phyloP scores from a whole-genome alignment of 1,284 basidiomycete genomes.

The Stereum hirsutum region DNA sequence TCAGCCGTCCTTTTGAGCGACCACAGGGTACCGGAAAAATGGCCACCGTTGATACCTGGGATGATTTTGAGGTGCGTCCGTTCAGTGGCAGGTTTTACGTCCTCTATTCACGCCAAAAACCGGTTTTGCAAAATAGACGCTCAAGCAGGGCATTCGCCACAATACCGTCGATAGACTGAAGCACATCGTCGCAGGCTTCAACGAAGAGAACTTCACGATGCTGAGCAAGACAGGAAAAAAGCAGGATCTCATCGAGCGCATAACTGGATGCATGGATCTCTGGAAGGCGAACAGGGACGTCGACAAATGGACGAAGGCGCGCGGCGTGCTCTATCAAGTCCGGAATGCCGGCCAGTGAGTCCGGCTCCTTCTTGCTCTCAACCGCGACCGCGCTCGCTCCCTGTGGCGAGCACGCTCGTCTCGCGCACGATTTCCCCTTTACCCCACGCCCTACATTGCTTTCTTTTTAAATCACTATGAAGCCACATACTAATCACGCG shows the following conservation, averaged over 20 bases:
- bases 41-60: constrained; percentile 42
- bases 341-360: constrained; percentile 54
- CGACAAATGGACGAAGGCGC: constrained; percentile 60
- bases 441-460: not conserved
- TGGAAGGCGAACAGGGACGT: constrained; percentile 47
- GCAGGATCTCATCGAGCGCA: constrained; percentile 72
- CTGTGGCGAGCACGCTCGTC: not conserved
- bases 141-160: constrained; percentile 35
- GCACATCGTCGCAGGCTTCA: constrained; percentile 61
- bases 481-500: not conserved
- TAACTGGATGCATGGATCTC: constrained; percentile 41
- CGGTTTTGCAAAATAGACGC: constrained; percentile 25
- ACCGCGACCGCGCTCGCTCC: not conserved
- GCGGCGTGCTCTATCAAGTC: constrained; percentile 52
- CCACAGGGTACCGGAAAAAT: no score
- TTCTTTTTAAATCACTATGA: not conserved
- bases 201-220: constrained; percentile 61
- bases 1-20: constrained; percentile 5
- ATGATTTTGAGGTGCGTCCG: constrained; percentile 49
- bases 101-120: not conserved
- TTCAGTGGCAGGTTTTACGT: constrained; percentile 8
- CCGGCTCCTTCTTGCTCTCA: constrained; percentile 9
- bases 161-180: constrained; percentile 77
- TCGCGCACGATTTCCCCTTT: not conserved
- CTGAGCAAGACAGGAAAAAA: constrained; percentile 77